Conservation (phyloP, 805 yeast species). For the Candida insectorum region DNA sequence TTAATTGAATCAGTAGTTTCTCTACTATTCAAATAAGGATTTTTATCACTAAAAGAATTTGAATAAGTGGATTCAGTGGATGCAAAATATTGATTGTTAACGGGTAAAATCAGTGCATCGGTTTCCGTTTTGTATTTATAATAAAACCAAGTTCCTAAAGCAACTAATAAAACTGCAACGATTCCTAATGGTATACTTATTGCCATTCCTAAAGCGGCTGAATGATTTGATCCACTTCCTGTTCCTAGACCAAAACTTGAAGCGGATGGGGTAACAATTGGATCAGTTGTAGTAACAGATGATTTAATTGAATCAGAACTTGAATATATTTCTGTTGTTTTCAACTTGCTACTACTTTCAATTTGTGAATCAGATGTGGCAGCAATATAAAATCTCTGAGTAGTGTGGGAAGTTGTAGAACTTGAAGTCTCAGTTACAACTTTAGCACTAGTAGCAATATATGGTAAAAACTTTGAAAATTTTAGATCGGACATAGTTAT, state of each 20-base stretch:
- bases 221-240: not conserved
- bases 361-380: no score
- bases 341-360: no score
- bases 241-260: not conserved
- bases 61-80: not conserved
- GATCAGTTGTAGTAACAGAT: not conserved
- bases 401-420: no score
- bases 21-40: no score
- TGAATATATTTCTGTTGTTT: no score
- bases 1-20: no score
- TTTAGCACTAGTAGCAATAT: not conserved
- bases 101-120: conserved; percentile 10
- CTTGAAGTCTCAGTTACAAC: not conserved
- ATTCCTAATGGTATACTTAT: conserved; percentile 31
- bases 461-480: conserved; percentile 3
- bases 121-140: conserved; percentile 15
- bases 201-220: conserved; percentile 25
- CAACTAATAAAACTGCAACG: conserved; percentile 20
- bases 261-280: not conserved
- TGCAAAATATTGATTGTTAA: conserved; percentile 8
- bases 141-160: conserved; percentile 18
- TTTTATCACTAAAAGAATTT: not conserved
- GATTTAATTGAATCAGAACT: not conserved
- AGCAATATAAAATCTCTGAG: no score
- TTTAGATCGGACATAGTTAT: conserved; percentile 1